A percentile compares a stretch with the other conserved stretches of the same genome.
Conservation (phyloP, 2,329 filamentous ascomycete species). For the Calonectria hongkongensis region DNA sequence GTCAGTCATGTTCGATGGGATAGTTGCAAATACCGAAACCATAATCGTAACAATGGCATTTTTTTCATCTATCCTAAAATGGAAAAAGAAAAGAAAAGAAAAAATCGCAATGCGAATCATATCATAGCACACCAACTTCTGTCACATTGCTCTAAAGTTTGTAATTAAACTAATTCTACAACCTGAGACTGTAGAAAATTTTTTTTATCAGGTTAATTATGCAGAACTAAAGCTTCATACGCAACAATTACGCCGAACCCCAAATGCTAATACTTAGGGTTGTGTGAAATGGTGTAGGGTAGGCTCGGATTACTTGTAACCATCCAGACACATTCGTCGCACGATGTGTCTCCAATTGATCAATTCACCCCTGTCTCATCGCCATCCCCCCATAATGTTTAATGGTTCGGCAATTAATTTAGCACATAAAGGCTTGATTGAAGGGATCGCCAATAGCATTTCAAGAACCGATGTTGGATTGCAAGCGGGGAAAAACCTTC, state of each 20-base stretch:
- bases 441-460: conserved; percentile 14
- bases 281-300: not conserved
- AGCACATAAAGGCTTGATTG: conserved; percentile 20
- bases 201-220: not conserved
- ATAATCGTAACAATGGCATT: too few relatives aligned
- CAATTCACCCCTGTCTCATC: conserved; percentile 13
- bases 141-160: not conserved
- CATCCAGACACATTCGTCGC: conserved; percentile 8
- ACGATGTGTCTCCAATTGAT: conserved; percentile 21
- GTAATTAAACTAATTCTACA: not conserved
- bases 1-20: too few relatives aligned
- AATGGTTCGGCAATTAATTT: conserved; percentile 19
- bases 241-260: not conserved
- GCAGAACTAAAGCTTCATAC: not conserved
- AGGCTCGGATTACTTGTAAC: not conserved
- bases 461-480: conserved; percentile 12
- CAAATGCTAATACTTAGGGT: not conserved
- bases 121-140: not conserved
- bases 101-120: not conserved
- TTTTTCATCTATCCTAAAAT: too few relatives aligned
- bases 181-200: not conserved
- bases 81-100: not conserved
- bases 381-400: not conserved
- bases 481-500: conserved; percentile 23
- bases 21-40: too few relatives aligned